Percentiles rank a stretch among this genome's conserved stretches.
Evolutionary conservation across 2,329 filamentous ascomycete genomes (phyloP).

Genomic region (Verticillium albo-atrum): DNA sequence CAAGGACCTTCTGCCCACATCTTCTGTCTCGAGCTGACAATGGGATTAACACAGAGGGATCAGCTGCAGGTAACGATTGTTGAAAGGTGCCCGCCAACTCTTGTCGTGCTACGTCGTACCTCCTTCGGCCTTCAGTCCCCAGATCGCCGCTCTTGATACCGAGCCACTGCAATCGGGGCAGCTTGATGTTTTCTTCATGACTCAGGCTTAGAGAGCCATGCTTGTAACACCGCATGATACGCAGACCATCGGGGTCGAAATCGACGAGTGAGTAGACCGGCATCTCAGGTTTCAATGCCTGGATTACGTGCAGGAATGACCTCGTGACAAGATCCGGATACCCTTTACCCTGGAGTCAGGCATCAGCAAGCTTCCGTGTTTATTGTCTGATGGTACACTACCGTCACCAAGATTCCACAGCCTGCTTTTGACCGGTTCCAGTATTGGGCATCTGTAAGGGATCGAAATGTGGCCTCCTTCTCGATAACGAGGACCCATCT

Average conservation of each 20-base stretch:
- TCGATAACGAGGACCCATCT: conserved; percentile 72
- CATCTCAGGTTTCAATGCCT: conserved; percentile 39
- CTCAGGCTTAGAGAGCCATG: conserved; percentile 59
- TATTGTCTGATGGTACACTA: no score
- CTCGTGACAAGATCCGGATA: conserved; percentile 74
- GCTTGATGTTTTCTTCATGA: conserved; percentile 50
- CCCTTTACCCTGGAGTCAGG: conserved; percentile 61
- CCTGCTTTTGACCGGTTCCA: background rate
- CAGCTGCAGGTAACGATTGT: background rate
- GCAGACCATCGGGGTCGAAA: conserved; percentile 71
- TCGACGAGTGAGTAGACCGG: conserved; percentile 65
- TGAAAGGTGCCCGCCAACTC: conserved; percentile 10
- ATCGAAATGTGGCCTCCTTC: conserved; percentile 49
- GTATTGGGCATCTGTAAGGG: background rate
- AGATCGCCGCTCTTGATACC: conserved; percentile 50
- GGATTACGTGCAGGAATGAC: conserved; percentile 55
- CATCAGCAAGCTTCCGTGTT: background rate
- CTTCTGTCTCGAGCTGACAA: conserved; percentile 54
- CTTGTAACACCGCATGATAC: conserved; percentile 71
- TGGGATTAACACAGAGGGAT: conserved; percentile 19
- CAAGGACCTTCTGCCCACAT: conserved; percentile 50
- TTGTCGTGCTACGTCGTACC: background rate
- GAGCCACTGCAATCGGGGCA: conserved; percentile 58
- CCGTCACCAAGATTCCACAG: background rate
- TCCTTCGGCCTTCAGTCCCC: conserved; percentile 4